A percentile compares a stretch with the other conserved stretches of the same genome.
These are phyloP conservation scores for Penicillium verhagenii DNA, from an alignment of 495 filamentous ascomycete species.

Conservation along the genomic window DNA sequence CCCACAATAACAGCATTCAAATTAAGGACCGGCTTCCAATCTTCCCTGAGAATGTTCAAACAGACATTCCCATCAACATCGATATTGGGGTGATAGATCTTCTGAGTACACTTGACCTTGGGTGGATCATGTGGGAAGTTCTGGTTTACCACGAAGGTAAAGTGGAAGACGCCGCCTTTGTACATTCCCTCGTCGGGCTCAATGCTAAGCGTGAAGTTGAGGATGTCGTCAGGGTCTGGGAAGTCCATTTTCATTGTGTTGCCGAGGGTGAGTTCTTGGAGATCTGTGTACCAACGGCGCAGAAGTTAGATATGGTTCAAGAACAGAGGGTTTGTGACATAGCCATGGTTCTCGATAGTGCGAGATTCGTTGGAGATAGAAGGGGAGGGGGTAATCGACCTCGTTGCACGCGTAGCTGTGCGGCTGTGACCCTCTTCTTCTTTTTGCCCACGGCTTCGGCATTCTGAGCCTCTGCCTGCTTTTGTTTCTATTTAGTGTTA, in stretches of 20 bases:
- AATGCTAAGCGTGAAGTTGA: constrained; percentile 92
- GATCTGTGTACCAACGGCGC: constrained; percentile 59
- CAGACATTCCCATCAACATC: constrained; percentile 97
- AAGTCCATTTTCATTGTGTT: constrained; percentile 91
- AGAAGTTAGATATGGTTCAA: not conserved
- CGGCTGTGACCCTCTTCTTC: constrained; percentile 98
- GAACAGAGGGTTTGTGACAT: no score
- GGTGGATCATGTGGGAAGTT: constrained; percentile 97
- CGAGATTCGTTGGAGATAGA: not conserved
- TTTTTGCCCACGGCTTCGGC: constrained; percentile 76
- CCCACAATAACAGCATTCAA: constrained; percentile 96
- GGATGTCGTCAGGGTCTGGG: constrained; percentile 92
- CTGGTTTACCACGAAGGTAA: constrained; percentile 87
- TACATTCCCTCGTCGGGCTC: constrained; percentile 99
- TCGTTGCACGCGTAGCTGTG: constrained; percentile 94
- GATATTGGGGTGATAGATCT: constrained; percentile 99
- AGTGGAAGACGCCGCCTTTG: constrained; percentile 83
- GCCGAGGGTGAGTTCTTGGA: constrained; percentile 86
- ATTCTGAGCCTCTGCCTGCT: constrained; percentile 88
- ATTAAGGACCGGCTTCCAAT: constrained; percentile 98
- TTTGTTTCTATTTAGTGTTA: constrained; percentile 64
- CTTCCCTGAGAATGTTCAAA: constrained; percentile 92
- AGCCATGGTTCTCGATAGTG: no score
- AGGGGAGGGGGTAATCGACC: constrained; percentile 48
- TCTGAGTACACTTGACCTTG: constrained; percentile 96